Conservation (phyloP, 2,329 filamentous ascomycete species). For the Phaeosphaeria sp. region DNA sequence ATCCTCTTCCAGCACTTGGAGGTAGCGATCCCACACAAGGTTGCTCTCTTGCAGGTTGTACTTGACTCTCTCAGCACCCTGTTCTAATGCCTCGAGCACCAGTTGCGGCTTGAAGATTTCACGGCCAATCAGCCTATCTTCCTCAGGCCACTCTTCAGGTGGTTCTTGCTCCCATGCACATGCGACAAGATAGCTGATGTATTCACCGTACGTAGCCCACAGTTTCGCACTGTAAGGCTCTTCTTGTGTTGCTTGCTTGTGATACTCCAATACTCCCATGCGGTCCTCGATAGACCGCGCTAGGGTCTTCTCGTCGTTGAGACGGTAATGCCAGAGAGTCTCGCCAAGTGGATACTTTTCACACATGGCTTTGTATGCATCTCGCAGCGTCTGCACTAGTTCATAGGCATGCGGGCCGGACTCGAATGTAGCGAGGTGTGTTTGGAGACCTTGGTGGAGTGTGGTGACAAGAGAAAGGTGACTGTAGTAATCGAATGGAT, state of each 20-base stretch:
- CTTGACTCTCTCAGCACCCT: slow-evolving; percentile 73
- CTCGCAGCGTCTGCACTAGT: slow-evolving; percentile 53
- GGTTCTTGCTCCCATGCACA: slow-evolving; percentile 64
- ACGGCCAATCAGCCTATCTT: slow-evolving; percentile 72
- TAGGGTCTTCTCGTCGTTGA: slow-evolving; percentile 72
- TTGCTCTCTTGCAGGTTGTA: slow-evolving; percentile 80
- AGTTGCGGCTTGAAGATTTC: slow-evolving; percentile 74
- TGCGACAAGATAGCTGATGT: slow-evolving; percentile 73
- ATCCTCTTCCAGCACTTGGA: slow-evolving; percentile 73
- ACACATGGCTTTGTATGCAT: slow-evolving; percentile 65
- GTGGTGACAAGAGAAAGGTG: slow-evolving; percentile 57
- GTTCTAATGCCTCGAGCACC: slow-evolving; percentile 72
- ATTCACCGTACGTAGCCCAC: slow-evolving; percentile 81
- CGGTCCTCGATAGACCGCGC: slow-evolving; percentile 69
- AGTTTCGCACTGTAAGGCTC: slow-evolving; percentile 76
- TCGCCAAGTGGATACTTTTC: slow-evolving; percentile 74
- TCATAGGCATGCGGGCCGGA: slow-evolving; percentile 51
- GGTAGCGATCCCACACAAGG: slow-evolving; percentile 79
- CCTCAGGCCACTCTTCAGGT: slow-evolving; percentile 60
- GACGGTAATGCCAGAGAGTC: slow-evolving; percentile 77
- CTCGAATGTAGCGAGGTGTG: slow-evolving; percentile 44
- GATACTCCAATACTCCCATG: slow-evolving; percentile 73
- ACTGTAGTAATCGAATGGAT: slow-evolving; percentile 58
- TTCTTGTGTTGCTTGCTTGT: slow-evolving; percentile 71
- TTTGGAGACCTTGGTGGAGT: slow-evolving; percentile 56